Evolutionary conservation across 2,329 filamentous ascomycete genomes (phyloP).

Genomic region (Fusarium fracticaudum): DNA sequence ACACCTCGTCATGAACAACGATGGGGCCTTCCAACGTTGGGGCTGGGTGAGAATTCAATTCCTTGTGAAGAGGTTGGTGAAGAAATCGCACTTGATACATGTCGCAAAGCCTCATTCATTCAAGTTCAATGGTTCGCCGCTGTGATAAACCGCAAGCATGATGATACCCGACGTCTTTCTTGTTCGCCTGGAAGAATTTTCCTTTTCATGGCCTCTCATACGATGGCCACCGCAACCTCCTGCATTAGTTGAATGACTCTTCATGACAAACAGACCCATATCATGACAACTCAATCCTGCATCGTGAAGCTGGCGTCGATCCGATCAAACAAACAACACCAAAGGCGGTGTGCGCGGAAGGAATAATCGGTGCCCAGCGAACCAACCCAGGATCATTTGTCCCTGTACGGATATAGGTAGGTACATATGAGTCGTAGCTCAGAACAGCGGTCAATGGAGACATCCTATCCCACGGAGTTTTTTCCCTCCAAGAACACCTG

Average conservation of each 20-base stretch:
- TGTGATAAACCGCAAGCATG: not conserved
- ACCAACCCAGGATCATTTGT: conserved; percentile 23
- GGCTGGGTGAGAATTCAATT: not conserved
- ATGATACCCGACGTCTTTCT: not conserved
- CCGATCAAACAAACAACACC: conserved; percentile 2
- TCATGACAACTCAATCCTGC: conserved; percentile 24
- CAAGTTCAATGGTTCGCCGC: not conserved
- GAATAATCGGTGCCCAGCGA: conserved; percentile 8
- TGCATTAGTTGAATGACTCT: conserved; percentile 4
- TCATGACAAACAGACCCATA: conserved; percentile 12
- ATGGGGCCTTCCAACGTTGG: conserved; percentile 10
- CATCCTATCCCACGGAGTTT: not conserved
- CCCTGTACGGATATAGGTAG: not conserved
- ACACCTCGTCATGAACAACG: conserved; percentile 11
- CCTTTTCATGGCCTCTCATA: not conserved
- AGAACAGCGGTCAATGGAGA: conserved; percentile 29
- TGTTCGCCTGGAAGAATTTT: not conserved
- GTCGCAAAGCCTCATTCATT: not conserved
- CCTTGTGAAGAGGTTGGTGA: conserved; percentile 5
- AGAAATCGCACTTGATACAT: not conserved
- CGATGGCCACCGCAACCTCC: conserved; percentile 11
- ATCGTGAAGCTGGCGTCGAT: conserved; percentile 25
- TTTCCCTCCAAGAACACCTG: not conserved
- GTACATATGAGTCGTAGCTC: conserved; percentile 2
- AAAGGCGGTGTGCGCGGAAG: conserved; percentile 31